These are phyloP conservation scores for Groenewaldozyma auringiensis DNA, from an alignment of 1,139 yeast genomes.

Conservation along the genomic window DNA sequence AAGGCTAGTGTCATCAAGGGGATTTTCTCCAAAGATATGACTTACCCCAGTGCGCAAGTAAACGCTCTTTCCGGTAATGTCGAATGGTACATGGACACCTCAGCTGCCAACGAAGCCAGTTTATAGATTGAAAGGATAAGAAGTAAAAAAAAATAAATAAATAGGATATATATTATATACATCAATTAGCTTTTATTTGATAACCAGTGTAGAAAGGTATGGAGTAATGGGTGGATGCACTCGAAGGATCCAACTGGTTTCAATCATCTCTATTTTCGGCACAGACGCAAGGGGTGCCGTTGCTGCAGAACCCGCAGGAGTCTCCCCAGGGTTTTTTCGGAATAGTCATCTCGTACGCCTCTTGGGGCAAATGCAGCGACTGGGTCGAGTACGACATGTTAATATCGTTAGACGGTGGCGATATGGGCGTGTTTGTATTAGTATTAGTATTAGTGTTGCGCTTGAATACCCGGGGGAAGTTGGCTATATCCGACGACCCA, in stretches of 20 bases:
- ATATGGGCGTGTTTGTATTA: not conserved
- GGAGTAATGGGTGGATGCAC: too few relatives aligned
- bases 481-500: not conserved
- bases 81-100: slow-evolving; percentile 74
- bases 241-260: not conserved
- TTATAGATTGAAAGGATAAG: slow-evolving; percentile 6
- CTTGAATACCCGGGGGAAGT: not conserved
- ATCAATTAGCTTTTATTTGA: too few relatives aligned
- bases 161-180: too few relatives aligned
- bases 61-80: slow-evolving; percentile 50
- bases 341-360: not conserved
- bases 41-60: slow-evolving; percentile 69
- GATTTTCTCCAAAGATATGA: slow-evolving; percentile 52
- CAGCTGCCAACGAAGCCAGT: slow-evolving; percentile 58
- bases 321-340: slow-evolving; percentile 29
- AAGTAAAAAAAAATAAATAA: slow-evolving; percentile 7
- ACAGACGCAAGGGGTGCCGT: slow-evolving; percentile 85
- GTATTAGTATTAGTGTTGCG: not conserved
- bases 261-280: slow-evolving; percentile 48
- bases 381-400: not conserved
- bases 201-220: too few relatives aligned
- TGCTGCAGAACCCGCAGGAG: slow-evolving; percentile 86
- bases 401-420: not conserved
- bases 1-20: slow-evolving; percentile 68
- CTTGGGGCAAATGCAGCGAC: not conserved